These are phyloP conservation scores for Cucurbita ficifolia DNA, from an alignment of 306 rosid genomes.

Conservation along the genomic window DNA sequence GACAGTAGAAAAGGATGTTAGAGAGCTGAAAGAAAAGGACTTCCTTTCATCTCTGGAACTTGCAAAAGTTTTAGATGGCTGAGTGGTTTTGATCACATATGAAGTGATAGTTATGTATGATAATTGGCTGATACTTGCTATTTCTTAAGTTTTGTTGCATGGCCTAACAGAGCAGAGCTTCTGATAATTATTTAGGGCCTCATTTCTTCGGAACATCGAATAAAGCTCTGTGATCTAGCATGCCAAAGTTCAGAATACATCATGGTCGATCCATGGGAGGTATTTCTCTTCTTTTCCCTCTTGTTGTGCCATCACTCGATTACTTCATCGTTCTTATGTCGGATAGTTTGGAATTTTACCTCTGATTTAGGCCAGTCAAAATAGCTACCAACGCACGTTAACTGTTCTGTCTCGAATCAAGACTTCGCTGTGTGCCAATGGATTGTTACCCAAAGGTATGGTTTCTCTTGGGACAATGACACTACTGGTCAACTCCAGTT, in stretches of 20 bases:
- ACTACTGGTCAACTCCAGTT: too few species aligned
- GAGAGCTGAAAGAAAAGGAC: background rate
- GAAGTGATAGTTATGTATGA: background rate
- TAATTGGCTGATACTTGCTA: background rate
- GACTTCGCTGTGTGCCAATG: conserved; percentile 27
- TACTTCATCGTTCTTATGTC: background rate
- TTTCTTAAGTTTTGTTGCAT: background rate
- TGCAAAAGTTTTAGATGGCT: background rate
- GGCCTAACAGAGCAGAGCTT: background rate
- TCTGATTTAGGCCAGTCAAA: conserved; percentile 58
- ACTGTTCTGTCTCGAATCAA: conserved; percentile 53
- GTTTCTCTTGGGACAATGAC: background rate
- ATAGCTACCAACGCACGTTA: conserved; percentile 51
- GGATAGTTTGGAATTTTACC: background rate
- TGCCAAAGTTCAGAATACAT: conserved; percentile 62
- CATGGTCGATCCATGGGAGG: conserved; percentile 99
- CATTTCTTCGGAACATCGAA: conserved; percentile 58
- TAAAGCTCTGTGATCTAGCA: conserved; percentile 50
- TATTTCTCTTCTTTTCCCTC: conserved; percentile 13
- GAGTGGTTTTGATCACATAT: background rate
- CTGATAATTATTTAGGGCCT: conserved; percentile 35
- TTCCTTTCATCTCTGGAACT: background rate
- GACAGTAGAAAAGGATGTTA: background rate
- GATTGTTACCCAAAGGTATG: conserved; percentile 50
- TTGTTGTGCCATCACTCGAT: background rate